Conservation (phyloP, 1,284 basidiomycete genomes). For the Sanguinoderma infundibulare region DNA sequence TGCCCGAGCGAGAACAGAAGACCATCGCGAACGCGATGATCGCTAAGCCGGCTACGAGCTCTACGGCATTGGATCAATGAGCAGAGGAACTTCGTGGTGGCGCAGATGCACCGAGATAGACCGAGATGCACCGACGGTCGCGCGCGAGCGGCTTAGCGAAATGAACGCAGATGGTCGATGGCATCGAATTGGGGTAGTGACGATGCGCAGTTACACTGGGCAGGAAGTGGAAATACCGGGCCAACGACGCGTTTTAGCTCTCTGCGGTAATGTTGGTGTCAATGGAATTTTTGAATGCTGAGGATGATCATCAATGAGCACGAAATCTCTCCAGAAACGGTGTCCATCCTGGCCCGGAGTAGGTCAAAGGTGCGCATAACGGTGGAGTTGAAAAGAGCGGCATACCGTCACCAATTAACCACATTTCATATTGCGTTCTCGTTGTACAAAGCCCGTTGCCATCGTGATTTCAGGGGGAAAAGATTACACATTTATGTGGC, state of each 20-base stretch:
- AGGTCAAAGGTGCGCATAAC: too few species aligned
- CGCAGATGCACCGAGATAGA: background rate
- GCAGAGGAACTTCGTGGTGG: slow-evolving; percentile 17
- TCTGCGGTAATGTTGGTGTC: background rate
- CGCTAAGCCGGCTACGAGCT: slow-evolving; percentile 7
- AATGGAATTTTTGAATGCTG: too few species aligned
- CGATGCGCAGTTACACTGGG: background rate
- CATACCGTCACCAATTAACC: too few species aligned
- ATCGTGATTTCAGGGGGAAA: too few species aligned
- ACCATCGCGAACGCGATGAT: slow-evolving; percentile 15
- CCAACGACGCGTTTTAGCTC: background rate
- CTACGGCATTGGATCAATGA: slow-evolving; percentile 7
- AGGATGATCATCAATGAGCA: too few species aligned
- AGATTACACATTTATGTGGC: too few species aligned
- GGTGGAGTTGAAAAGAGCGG: too few species aligned
- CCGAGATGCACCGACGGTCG: background rate
- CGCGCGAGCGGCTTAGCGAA: background rate
- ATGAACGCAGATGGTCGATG: background rate
- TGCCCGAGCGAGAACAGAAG: too few species aligned
- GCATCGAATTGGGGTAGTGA: background rate
- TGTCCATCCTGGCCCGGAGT: too few species aligned
- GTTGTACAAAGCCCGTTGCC: too few species aligned
- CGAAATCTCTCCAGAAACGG: too few species aligned
- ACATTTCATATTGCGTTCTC: too few species aligned
- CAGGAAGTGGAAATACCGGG: background rate